Evolutionary conservation across 208 protist species (phyloP).

Genomic region (Acanthamoeba healyi): DNA sequence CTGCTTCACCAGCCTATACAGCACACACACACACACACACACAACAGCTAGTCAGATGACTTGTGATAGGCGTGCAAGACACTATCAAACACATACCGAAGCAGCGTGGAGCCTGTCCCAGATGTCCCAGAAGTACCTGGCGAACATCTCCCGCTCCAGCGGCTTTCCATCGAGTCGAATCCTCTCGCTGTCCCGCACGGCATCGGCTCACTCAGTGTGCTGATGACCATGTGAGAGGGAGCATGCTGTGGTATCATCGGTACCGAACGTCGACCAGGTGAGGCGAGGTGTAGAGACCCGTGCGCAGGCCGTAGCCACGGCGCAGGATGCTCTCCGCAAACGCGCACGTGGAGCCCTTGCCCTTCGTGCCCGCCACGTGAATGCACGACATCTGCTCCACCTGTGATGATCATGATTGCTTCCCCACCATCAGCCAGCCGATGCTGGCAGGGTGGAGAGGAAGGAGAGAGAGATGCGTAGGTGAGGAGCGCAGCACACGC

Average conservation of each 20-base stretch:
- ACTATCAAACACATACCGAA: background rate
- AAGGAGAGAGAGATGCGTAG: background rate
- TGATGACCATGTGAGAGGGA: background rate
- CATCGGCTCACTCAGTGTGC: too few species aligned
- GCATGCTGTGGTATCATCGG: too few species aligned
- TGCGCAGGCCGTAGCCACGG: conserved; percentile 75
- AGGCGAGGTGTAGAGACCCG: conserved; percentile 82
- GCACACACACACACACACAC: background rate
- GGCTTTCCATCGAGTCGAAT: conserved; percentile 84
- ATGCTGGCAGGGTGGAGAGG: too few species aligned
- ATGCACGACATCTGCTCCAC: conserved; percentile 70
- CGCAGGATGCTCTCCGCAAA: conserved; percentile 81
- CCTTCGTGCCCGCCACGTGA: conserved; percentile 84
- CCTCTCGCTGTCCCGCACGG: conserved; percentile 77
- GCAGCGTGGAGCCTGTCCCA: conserved; percentile 50
- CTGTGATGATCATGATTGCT: background rate
- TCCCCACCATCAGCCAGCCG: background rate
- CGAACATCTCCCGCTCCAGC: conserved; percentile 62
- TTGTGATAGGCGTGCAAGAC: too few species aligned
- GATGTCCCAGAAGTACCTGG: conserved; percentile 63
- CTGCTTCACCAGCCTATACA: background rate
- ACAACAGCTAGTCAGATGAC: background rate
- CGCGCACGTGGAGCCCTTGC: conserved; percentile 84
- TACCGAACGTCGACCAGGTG: conserved; percentile 73
- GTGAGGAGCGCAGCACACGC: background rate